These are phyloP conservation scores for Mortierella claussenii DNA, from an alignment of 192 early-diverging fungal species.

Conservation along the genomic window DNA sequence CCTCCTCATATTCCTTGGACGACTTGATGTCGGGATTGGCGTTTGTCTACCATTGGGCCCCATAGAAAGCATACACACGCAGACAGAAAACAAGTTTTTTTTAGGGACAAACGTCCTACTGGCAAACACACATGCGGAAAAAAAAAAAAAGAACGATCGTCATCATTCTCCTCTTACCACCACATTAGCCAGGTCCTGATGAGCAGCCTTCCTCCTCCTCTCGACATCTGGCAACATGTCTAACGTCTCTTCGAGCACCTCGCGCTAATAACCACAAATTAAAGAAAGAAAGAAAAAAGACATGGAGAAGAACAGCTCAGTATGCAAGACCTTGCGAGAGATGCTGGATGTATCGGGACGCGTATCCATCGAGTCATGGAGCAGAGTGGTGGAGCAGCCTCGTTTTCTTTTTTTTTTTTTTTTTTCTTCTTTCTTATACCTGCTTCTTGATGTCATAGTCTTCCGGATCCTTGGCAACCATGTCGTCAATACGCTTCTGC, in stretches of 20 bases:
- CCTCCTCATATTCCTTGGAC: conserved; percentile 47
- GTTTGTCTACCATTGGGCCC: conserved; percentile 23
- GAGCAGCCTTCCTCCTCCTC: conserved; percentile 58
- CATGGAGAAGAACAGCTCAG: neutral
- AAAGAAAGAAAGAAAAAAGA: neutral
- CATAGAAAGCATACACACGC: neutral
- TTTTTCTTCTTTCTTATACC: conserved; percentile 43
- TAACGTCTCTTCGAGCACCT: conserved; percentile 69
- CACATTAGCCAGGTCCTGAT: conserved; percentile 56
- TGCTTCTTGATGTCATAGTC: conserved; percentile 69
- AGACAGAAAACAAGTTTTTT: neutral
- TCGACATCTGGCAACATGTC: conserved; percentile 71
- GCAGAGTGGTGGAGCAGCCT: neutral
- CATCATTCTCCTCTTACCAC: conserved; percentile 55
- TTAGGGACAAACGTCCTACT: neutral
- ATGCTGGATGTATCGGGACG: neutral
- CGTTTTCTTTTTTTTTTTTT: neutral
- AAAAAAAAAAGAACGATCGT: neutral
- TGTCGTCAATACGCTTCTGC: conserved; percentile 62
- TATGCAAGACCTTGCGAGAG: neutral
- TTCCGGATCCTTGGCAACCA: conserved; percentile 62
- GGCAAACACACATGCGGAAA: neutral
- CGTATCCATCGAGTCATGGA: too few relatives aligned
- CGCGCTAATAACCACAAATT: conserved; percentile 51
- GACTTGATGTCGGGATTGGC: conserved; percentile 38